Base-by-base conservation (phyloP, 305 asterid genomes). In the Caryopteris hybrid region DNA sequence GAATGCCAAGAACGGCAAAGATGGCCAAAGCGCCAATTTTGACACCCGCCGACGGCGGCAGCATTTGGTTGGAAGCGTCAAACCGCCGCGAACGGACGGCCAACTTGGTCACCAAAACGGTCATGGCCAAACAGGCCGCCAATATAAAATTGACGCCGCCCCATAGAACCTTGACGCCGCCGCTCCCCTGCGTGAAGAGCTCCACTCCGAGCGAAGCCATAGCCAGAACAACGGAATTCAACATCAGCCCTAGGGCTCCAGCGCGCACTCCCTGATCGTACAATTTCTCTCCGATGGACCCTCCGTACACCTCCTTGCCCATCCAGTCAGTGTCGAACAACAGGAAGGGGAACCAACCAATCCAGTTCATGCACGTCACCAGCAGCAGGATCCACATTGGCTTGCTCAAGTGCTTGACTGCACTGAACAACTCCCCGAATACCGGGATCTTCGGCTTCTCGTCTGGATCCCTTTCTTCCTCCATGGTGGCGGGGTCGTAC, bases 261-360 rank as follows among this genome's bases (percentile, higher is more conserved):
- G 94, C 88, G 20, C 74, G 89, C 0, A 91, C 96, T 0, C 97
- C 97, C 0, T 17, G 59, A 10, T 85, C 86, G 68, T 91, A 91
- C 64, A 78, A 16, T 2, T 5, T 56, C 10, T 73, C 79, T 2
- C 89, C 96, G 3, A 85, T 89, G 0, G 14, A 0, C 0, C 97
- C 93, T 0, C 97, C 97, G 43, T 76, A 88, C 55, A 91, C 92
- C 68, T 91, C 97, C 39, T 48, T 74, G 1, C 96, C 97, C 92
- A 87, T 86, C 97, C 97, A 91, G 54, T 91, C 96, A 5, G 97
- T 91, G 64, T 91, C 97, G 71, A 81, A 91, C 64, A 91, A 33
- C 78, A 91, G 52, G 57, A 86, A 91, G 0, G 95, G 96, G 27
- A 91, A 91, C 97, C 97, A 88, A 0, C 86, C 97, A 31, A 91